phyloP scores from a whole-genome alignment of 176 grass and related monocot species.

The Alloteropsis semialata region DNA sequence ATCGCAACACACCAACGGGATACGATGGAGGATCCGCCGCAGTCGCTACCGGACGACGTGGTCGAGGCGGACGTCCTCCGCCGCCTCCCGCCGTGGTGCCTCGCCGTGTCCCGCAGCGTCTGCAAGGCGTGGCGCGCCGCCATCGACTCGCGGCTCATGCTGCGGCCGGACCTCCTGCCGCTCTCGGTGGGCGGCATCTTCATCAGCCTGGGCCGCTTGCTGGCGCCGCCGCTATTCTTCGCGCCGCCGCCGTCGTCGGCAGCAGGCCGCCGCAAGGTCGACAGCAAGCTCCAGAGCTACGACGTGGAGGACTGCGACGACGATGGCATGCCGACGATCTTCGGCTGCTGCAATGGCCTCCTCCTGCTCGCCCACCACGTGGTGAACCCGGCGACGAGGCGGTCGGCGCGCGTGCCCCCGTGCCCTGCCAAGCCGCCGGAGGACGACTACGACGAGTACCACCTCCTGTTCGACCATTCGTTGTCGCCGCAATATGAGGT shows the following conservation, averaged over 20 bases:
- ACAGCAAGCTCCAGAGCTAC: not conserved
- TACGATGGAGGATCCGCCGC: not conserved
- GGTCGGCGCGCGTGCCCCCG: not conserved
- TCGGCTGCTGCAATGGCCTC: too few species aligned
- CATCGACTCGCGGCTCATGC: not conserved
- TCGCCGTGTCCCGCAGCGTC: not conserved
- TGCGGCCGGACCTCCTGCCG: not conserved
- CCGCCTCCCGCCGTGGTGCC: not conserved
- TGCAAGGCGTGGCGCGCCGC: not conserved
- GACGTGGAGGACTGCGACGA: not conserved
- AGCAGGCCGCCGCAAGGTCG: not conserved
- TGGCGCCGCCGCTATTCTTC: not conserved
- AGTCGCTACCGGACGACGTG: not conserved
- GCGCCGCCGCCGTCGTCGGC: not conserved
- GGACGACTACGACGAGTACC: not conserved
- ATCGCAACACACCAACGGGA: not conserved
- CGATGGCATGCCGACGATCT: not conserved
- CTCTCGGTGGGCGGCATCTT: not conserved
- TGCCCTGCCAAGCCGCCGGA: not conserved
- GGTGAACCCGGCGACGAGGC: not conserved
- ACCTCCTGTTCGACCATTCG: not conserved
- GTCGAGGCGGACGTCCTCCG: not conserved
- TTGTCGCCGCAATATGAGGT: not conserved
- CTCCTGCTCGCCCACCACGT: not conserved
- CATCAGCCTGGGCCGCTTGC: not conserved